Conservation (phyloP, 495 filamentous ascomycete genomes). For the Parmelia sp. region DNA sequence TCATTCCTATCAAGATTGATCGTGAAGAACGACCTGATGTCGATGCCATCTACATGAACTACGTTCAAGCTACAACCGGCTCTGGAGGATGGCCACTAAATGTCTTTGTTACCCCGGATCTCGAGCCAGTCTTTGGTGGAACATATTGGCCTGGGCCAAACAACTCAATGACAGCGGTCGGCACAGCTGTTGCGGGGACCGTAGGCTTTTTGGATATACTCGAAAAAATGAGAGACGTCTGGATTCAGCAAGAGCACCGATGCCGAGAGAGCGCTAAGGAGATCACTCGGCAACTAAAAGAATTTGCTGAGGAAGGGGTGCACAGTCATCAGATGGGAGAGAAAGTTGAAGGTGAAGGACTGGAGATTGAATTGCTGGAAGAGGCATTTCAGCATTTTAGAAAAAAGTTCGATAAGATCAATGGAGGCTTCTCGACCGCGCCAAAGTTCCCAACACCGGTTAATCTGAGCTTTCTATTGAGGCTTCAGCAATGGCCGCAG, state of each 20-base stretch:
- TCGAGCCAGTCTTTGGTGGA: slow-evolving; percentile 91
- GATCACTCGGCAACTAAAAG: slow-evolving; percentile 69
- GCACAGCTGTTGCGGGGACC: slow-evolving; percentile 42
- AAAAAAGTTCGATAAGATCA: slow-evolving; percentile 65
- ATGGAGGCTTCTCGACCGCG: slow-evolving; percentile 67
- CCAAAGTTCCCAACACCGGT: slow-evolving; percentile 91
- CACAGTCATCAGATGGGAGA: slow-evolving; percentile 48
- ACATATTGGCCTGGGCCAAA: slow-evolving; percentile 91
- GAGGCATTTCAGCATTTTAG: slow-evolving; percentile 79
- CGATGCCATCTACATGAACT: slow-evolving; percentile 97
- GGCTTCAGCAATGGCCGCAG: slow-evolving; percentile 63
- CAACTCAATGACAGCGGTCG: slow-evolving; percentile 38
- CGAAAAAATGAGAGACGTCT: slow-evolving; percentile 71
- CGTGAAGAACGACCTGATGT: slow-evolving; percentile 93
- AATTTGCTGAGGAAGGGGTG: slow-evolving; percentile 77
- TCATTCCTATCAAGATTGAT: slow-evolving; percentile 91
- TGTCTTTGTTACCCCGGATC: slow-evolving; percentile 87
- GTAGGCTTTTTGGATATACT: slow-evolving; percentile 75
- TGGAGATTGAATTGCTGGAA: slow-evolving; percentile 88
- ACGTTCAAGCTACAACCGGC: slow-evolving; percentile 87
- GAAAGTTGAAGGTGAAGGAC: slow-evolving; percentile 53
- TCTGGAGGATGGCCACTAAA: slow-evolving; percentile 96
- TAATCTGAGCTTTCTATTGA: slow-evolving; percentile 76
- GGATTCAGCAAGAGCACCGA: slow-evolving; percentile 74
- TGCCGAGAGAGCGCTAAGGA: slow-evolving; percentile 77